Percentiles rank a stretch among this genome's conserved stretches.
phyloP scores from a whole-genome alignment of 495 filamentous ascomycete genomes.

The Aspergillus taichungensis region DNA sequence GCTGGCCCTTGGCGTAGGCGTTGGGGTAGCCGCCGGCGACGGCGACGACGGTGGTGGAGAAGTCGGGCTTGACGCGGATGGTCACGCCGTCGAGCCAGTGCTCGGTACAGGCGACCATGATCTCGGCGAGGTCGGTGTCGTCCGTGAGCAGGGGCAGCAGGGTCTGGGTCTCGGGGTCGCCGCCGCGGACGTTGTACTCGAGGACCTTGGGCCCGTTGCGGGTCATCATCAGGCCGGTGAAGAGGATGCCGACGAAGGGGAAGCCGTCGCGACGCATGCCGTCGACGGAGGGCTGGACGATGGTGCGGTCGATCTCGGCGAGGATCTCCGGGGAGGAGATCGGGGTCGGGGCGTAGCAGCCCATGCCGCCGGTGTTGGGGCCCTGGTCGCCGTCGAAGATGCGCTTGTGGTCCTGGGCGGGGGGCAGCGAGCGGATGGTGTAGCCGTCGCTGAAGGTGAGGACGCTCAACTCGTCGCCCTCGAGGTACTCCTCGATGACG shows the following conservation, averaged over 20 bases:
- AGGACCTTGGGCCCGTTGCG: conserved; percentile 76
- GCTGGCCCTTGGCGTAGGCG: conserved; percentile 70
- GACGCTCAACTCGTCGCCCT: conserved; percentile 87
- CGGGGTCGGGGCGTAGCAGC: conserved; percentile 86
- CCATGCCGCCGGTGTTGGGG: conserved; percentile 97
- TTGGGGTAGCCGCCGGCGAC: conserved; percentile 94
- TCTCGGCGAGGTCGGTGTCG: conserved; percentile 80
- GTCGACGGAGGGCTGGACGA: conserved; percentile 82
- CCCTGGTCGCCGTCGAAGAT: conserved; percentile 86
- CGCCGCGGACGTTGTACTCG: conserved; percentile 96
- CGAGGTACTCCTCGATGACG: conserved; percentile 91
- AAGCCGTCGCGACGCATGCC: conserved; percentile 73
- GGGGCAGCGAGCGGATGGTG: conserved; percentile 73
- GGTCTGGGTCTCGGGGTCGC: conserved; percentile 94
- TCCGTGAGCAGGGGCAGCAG: conserved; percentile 69
- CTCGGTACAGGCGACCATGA: conserved; percentile 80
- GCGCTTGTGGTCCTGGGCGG: conserved; percentile 94
- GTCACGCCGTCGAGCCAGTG: conserved; percentile 61
- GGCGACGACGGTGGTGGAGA: conserved; percentile 84
- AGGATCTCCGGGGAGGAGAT: conserved; percentile 69
- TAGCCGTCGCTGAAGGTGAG: conserved; percentile 86
- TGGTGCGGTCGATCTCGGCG: conserved; percentile 67
- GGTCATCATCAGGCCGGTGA: conserved; percentile 96
- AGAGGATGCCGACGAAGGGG: conserved; percentile 80
- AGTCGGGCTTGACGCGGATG: conserved; percentile 57